Evolutionary conservation across 148 eudicot species (phyloP), one percentile per base, ranked within the genome.

Genomic region (Chenopodium berlandieri): DNA sequence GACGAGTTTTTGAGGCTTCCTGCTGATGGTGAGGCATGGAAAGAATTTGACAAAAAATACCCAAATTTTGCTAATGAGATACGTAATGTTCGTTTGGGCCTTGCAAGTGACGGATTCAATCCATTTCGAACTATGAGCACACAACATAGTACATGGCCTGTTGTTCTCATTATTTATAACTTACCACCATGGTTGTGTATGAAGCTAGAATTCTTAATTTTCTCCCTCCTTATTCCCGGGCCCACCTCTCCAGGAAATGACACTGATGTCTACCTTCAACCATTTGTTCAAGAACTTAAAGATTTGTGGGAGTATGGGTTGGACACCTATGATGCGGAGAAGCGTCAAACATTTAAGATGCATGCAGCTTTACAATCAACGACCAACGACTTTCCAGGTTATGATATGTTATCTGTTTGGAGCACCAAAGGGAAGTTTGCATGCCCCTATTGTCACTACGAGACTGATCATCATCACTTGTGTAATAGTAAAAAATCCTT

Each of bases 351-450:
- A 9, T 74, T 74, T 13, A 74, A 47, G 9, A 74, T 74, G 76
- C 60, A 23, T 74, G 76, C 76, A 13, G 11, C 76, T 50, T 23
- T 74, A 46, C 22, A 10, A 46, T 74, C 76, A 8, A 74, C 63
- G 2, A 23, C 0, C 40, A 37, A 7, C 40, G 40, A 37, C 40
- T 37, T 37, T 37, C 40, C 7, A 37, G 40, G 7, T 37, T 37
- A 37, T 37, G 40, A 6, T 37, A 37, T 37, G 40, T 5, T 37
- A 37, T 37, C 7, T 5, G 40, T 6, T 37, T 37, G 40, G 40
- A 37, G 40, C 40, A 37, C 40, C 6, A 37, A 37, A 37, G 40
- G 40, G 40, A 37, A 37, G 40, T 37, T 37, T 37, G 40, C 40
- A 37, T 37, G 7, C 40, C 40, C 40, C 7, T 37, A 37, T 37